Evolutionary conservation across 2,329 filamentous ascomycete species (phyloP).

Genomic region (Ophiostoma sp.): DNA sequence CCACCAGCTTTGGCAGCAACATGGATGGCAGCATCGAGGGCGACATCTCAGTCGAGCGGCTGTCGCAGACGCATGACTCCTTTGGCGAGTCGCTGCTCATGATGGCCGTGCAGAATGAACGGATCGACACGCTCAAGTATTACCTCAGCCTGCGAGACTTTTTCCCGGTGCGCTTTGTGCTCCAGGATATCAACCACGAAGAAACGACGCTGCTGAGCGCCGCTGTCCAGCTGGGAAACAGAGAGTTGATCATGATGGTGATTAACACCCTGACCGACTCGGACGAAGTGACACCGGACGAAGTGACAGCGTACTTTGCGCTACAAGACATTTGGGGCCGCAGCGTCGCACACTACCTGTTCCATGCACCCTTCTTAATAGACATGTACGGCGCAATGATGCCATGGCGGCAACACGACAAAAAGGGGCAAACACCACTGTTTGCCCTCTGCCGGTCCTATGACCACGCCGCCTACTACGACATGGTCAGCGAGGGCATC

Average conservation of each 20-base stretch:
- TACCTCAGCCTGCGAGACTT: constrained; percentile 74
- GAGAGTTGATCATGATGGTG: constrained; percentile 71
- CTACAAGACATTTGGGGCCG: constrained; percentile 81
- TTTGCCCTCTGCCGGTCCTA: constrained; percentile 96
- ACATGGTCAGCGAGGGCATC: constrained; percentile 84
- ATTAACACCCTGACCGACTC: constrained; percentile 65
- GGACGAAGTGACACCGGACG: constrained; percentile 50
- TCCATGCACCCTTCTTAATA: constrained; percentile 84
- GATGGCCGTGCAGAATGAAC: constrained; percentile 78
- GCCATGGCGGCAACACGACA: constrained; percentile 88
- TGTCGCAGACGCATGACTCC: constrained; percentile 69
- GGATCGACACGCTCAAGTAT: constrained; percentile 73
- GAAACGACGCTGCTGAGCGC: constrained; percentile 87
- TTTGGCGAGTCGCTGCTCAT: constrained; percentile 82
- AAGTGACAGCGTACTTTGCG: constrained; percentile 67
- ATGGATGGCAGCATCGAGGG: constrained; percentile 73
- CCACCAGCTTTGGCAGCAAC: constrained; percentile 71
- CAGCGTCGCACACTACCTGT: constrained; percentile 92
- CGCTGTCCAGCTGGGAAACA: constrained; percentile 80
- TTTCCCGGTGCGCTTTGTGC: constrained; percentile 68
- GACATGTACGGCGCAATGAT: constrained; percentile 72
- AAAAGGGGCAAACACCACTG: constrained; percentile 95
- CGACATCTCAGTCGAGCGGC: constrained; percentile 78
- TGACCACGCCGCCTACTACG: constrained; percentile 81
- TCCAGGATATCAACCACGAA: constrained; percentile 86